These are phyloP conservation scores for Quercus tomentella DNA, from an alignment of 331 rosid species.

Conservation along the genomic window DNA sequence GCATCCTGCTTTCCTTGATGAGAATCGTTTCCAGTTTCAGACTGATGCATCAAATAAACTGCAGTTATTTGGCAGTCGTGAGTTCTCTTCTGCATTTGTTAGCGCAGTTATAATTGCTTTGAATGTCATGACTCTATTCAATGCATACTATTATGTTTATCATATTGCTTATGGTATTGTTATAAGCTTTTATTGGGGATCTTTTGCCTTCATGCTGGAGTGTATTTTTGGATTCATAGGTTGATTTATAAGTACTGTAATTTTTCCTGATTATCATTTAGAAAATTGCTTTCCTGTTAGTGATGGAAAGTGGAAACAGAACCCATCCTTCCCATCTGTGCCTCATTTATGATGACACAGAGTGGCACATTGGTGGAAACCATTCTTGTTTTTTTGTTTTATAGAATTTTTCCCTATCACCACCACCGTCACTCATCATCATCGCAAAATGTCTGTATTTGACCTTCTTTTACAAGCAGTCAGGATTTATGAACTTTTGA, in stretches of 20 bases:
- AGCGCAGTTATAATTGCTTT: neutral
- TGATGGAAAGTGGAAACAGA: neutral
- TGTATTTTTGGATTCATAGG: neutral
- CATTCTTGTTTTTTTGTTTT: neutral
- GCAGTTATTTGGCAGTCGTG: slow-evolving; percentile 78
- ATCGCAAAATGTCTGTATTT: neutral
- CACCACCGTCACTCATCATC: neutral
- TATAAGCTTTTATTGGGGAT: neutral
- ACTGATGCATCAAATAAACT: slow-evolving; percentile 64
- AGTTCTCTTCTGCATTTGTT: slow-evolving; percentile 31
- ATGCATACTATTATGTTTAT: neutral
- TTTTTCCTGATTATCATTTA: neutral
- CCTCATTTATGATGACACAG: neutral
- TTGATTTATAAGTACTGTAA: neutral
- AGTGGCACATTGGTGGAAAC: neutral
- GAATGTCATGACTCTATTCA: neutral
- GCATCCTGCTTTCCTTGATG: slow-evolving; percentile 74
- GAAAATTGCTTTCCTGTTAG: neutral
- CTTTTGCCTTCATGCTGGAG: neutral
- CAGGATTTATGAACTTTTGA: neutral
- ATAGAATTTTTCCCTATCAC: neutral
- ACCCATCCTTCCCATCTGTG: neutral
- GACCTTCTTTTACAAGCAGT: neutral
- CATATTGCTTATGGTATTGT: neutral
- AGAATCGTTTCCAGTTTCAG: slow-evolving; percentile 51